These are phyloP conservation scores for Xerocomus potaroensis DNA, from an alignment of 768 basidiomycete genomes.

Conservation along the genomic window DNA sequence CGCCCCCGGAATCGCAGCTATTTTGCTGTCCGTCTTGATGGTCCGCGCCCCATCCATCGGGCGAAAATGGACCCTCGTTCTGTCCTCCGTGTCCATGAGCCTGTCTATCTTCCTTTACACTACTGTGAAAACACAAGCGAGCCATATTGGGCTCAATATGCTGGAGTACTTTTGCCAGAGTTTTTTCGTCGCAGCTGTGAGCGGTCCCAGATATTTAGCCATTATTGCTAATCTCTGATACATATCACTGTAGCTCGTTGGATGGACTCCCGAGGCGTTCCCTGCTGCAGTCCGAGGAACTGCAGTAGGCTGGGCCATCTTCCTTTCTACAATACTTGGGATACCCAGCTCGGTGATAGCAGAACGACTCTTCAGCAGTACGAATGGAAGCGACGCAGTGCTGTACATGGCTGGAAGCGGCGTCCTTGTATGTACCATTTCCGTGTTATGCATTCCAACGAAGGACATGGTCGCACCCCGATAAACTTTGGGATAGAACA, in stretches of 20 bases:
- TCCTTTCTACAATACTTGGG: slow-evolving; percentile 1
- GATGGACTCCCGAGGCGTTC: slow-evolving; percentile 18
- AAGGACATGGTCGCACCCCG: slow-evolving; percentile 14
- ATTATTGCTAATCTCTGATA: not conserved
- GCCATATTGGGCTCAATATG: slow-evolving; percentile 8
- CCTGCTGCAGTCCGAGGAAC: slow-evolving; percentile 13
- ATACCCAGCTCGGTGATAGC: slow-evolving; percentile 2
- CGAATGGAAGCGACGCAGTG: slow-evolving; percentile 4
- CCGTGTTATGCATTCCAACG: slow-evolving; percentile 4
- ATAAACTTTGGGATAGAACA: not conserved
- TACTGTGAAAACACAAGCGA: slow-evolving; percentile 10
- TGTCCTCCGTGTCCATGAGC: slow-evolving; percentile 7
- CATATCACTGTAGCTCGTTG: slow-evolving; percentile 7
- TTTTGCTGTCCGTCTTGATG: slow-evolving; percentile 5
- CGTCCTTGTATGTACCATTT: slow-evolving; percentile 8
- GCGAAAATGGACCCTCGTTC: slow-evolving; percentile 15
- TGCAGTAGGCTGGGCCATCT: slow-evolving; percentile 6
- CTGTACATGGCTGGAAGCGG: slow-evolving; percentile 13
- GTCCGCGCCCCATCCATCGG: slow-evolving; percentile 13
- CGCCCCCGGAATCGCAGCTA: slow-evolving; percentile 4
- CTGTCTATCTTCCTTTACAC: slow-evolving; percentile 10
- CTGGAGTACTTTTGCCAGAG: slow-evolving; percentile 7
- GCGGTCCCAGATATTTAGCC: not conserved
- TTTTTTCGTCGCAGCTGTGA: slow-evolving; percentile 11
- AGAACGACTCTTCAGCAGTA: slow-evolving; percentile 1